These are phyloP conservation scores for Microcyclosporella mali DNA, from an alignment of 2,329 filamentous ascomycete genomes.

Conservation along the genomic window DNA sequence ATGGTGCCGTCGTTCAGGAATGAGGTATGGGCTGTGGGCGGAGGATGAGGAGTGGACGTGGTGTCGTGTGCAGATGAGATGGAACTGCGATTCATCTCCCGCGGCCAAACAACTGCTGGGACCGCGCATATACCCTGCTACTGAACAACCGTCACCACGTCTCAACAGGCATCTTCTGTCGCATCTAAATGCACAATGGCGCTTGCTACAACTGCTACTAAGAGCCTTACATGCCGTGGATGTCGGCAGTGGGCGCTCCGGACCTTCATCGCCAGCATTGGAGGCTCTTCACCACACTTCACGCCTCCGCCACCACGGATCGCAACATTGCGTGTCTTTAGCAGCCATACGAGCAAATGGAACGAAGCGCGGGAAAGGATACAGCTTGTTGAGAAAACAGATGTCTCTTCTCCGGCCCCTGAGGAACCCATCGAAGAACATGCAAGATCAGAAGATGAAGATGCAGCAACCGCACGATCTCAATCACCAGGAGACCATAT, in stretches of 20 bases:
- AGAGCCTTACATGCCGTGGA: conserved; percentile 14
- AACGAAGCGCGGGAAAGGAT: conserved; percentile 18
- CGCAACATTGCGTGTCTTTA: conserved; percentile 16
- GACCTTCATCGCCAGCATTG: conserved; percentile 28
- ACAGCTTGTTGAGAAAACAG: conserved; percentile 14
- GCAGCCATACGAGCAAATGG: conserved; percentile 9
- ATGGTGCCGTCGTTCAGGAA: conserved; percentile 11
- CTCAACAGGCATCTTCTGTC: neutral
- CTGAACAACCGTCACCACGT: neutral
- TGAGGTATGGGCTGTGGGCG: neutral
- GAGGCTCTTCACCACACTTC: conserved; percentile 10
- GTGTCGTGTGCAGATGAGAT: no score
- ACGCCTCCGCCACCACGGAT: conserved; percentile 7
- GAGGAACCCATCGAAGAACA: conserved; percentile 9
- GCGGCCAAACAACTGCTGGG: no score
- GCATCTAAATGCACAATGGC: conserved; percentile 11
- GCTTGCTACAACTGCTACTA: conserved; percentile 11
- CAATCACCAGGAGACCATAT: conserved; percentile 27
- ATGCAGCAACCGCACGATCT: conserved; percentile 2
- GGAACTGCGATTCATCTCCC: no score
- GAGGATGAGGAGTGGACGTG: neutral
- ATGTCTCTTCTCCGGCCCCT: conserved; percentile 20
- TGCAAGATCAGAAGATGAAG: conserved; percentile 1
- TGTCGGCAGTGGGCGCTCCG: conserved; percentile 26
- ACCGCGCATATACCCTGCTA: neutral